These are phyloP conservation scores for Dendrocalamus latiflorus DNA, from an alignment of 202 grass and related monocot genomes.

Conservation along the genomic window DNA sequence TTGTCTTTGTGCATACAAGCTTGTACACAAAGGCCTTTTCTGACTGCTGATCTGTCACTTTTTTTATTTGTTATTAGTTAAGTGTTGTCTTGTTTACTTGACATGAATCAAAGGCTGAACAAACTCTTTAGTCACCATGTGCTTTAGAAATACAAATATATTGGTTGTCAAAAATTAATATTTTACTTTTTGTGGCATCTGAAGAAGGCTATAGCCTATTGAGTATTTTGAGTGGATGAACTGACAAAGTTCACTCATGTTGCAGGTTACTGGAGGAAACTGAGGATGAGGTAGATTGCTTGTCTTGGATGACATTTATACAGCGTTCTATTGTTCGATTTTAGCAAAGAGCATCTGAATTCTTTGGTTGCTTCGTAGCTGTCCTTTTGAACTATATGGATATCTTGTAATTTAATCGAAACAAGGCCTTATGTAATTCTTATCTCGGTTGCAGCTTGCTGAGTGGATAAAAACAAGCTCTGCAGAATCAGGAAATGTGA, in stretches of 20 bases:
- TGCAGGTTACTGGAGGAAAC: slow-evolving; percentile 88
- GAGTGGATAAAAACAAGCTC: slow-evolving; percentile 81
- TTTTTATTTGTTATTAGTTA: neutral
- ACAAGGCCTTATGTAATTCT: neutral
- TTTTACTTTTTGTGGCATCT: neutral
- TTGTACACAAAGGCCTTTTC: neutral
- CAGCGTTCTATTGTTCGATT: neutral
- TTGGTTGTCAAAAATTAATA: neutral
- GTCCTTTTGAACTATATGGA: neutral
- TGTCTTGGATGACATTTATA: slow-evolving; percentile 3
- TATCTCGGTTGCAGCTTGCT: slow-evolving; percentile 48
- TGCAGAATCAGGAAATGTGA: slow-evolving; percentile 44
- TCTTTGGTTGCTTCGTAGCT: neutral
- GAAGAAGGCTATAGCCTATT: neutral
- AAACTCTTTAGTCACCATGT: neutral
- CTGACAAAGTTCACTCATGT: slow-evolving; percentile 34
- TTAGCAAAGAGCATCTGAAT: neutral
- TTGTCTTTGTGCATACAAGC: neutral
- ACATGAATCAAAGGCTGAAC: neutral
- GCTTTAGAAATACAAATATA: neutral
- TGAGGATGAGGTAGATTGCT: slow-evolving; percentile 66
- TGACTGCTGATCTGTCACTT: neutral
- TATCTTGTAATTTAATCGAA: neutral
- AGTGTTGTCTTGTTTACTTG: neutral
- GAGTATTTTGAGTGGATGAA: neutral